Percentiles rank a stretch among this genome's conserved stretches.
Evolutionary conservation across 371 early-diverging fungal genomes (phyloP).

Genomic region (Mortierella sp.): DNA sequence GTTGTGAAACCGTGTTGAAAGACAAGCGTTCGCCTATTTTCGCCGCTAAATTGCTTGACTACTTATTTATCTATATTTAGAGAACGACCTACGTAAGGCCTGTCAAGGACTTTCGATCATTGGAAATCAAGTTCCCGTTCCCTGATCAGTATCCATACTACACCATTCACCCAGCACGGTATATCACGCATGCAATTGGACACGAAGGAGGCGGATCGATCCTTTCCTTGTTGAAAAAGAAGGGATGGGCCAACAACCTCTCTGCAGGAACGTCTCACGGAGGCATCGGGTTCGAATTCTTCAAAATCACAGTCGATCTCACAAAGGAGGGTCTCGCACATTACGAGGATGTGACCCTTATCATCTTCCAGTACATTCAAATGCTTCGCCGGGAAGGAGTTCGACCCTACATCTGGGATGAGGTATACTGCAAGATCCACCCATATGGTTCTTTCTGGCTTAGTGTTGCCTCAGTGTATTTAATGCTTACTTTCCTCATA

Average conservation of each 20-base stretch:
- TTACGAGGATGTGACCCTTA: slow-evolving; percentile 77
- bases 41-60: too few species aligned
- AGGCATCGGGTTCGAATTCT: slow-evolving; percentile 82
- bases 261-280: slow-evolving; percentile 75
- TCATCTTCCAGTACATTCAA: slow-evolving; percentile 90
- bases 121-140: slow-evolving; percentile 90
- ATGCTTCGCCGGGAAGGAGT: slow-evolving; percentile 78
- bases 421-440: slow-evolving; percentile 54
- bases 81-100: slow-evolving; percentile 83
- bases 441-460: background rate
- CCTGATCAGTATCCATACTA: slow-evolving; percentile 78
- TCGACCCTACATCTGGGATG: slow-evolving; percentile 82
- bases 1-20: too few species aligned
- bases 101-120: slow-evolving; percentile 81
- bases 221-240: slow-evolving; percentile 83
- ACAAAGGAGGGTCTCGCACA: slow-evolving; percentile 86
- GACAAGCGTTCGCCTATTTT: too few species aligned
- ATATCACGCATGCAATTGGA: slow-evolving; percentile 84
- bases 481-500: background rate
- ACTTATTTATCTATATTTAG: slow-evolving; percentile 33
- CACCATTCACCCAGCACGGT: slow-evolving; percentile 70
- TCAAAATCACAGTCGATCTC: slow-evolving; percentile 83
- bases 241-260: slow-evolving; percentile 90
- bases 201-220: slow-evolving; percentile 91
- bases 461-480: background rate